Percentiles rank a stretch among this genome's conserved stretches.
These are phyloP conservation scores for Diaporthe velutina DNA, from an alignment of 2,329 filamentous ascomycete genomes.

Conservation along the genomic window DNA sequence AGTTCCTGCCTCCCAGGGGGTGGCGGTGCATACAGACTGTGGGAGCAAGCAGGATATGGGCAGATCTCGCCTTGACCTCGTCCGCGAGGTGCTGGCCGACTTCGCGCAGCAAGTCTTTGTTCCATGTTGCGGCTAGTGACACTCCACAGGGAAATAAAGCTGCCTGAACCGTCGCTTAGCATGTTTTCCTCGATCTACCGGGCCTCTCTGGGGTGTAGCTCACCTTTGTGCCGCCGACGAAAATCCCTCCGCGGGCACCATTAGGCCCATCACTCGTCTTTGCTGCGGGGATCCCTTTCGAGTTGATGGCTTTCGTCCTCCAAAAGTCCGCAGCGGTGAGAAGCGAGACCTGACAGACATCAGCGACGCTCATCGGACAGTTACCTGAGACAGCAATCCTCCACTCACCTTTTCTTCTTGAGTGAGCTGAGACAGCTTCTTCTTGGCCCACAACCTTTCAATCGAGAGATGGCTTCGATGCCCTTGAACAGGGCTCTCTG, in stretches of 20 bases:
- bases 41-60: conserved; percentile 80
- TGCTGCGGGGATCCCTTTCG: conserved; percentile 73
- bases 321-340: conserved; percentile 76
- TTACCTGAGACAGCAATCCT: not conserved
- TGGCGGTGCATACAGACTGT: conserved; percentile 87
- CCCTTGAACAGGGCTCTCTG: conserved; percentile 56
- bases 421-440: conserved; percentile 65
- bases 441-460: conserved; percentile 57
- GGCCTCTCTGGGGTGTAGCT: conserved; percentile 39
- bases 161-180: conserved; percentile 61
- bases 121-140: conserved; percentile 84
- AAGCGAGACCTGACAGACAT: conserved; percentile 63
- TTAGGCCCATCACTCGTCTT: conserved; percentile 80
- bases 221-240: conserved; percentile 76
- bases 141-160: conserved; percentile 85
- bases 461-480: conserved; percentile 49
- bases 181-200: not conserved
- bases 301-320: conserved; percentile 74
- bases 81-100: conserved; percentile 79
- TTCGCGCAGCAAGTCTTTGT: conserved; percentile 75
- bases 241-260: conserved; percentile 76
- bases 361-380: conserved; percentile 20
- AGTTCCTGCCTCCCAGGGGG: conserved; percentile 86
- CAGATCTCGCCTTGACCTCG: conserved; percentile 80
- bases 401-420: conserved; percentile 68